Evolutionary conservation across 176 grass and related monocot genomes (phyloP).

Genomic region (Cocos nucifera): DNA sequence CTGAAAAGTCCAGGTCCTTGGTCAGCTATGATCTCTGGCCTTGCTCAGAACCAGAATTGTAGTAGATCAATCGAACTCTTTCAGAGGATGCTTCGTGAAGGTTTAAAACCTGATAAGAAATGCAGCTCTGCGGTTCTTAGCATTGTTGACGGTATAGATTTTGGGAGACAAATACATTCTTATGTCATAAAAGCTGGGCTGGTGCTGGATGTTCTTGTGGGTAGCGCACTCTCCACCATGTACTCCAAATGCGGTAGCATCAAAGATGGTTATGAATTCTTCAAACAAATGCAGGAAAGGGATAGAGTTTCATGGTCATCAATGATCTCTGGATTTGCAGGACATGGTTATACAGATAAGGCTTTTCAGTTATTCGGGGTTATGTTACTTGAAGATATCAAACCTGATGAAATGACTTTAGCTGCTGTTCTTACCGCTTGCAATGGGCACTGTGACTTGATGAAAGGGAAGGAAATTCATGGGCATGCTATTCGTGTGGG

Average conservation of each 20-base stretch:
- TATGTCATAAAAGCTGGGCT: constrained; percentile 45
- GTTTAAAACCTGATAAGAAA: constrained; percentile 50
- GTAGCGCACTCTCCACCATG: constrained; percentile 57
- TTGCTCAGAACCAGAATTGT: constrained; percentile 25
- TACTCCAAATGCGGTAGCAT: constrained; percentile 51
- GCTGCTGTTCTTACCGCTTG: constrained; percentile 54
- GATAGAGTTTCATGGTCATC: constrained; percentile 58
- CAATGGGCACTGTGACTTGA: constrained; percentile 29
- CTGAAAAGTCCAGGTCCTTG: constrained; percentile 16
- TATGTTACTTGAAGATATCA: constrained; percentile 54
- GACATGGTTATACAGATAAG: constrained; percentile 27
- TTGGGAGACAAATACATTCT: constrained; percentile 51
- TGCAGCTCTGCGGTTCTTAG: constrained; percentile 50
- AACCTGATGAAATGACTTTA: constrained; percentile 29
- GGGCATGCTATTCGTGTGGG: constrained; percentile 36
- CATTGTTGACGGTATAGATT: constrained; percentile 27
- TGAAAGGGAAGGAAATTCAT: constrained; percentile 65
- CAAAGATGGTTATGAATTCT: constrained; percentile 46
- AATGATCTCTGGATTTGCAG: constrained; percentile 61
- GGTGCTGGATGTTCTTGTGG: constrained; percentile 39
- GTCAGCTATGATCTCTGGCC: constrained; percentile 40
- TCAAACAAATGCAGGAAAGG: constrained; percentile 45
- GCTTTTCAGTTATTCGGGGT: constrained; percentile 48
- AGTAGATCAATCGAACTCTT: constrained; percentile 47
- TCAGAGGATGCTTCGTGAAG: constrained; percentile 35